These are phyloP conservation scores for Westerdykella aurantiaca DNA, from an alignment of 2,329 filamentous ascomycete species.

Conservation along the genomic window DNA sequence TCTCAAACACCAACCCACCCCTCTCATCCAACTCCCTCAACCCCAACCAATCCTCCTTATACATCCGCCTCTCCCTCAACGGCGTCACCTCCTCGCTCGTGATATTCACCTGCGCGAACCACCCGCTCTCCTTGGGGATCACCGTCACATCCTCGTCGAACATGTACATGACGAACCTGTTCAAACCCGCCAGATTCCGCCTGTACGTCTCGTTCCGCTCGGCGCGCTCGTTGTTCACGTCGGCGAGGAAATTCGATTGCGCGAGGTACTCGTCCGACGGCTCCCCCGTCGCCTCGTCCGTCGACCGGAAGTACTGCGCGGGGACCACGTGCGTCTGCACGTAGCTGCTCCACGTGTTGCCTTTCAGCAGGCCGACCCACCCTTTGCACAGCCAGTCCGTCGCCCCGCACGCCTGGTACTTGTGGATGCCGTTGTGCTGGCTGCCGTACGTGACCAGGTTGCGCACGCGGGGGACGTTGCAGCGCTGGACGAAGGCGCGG, in stretches of 20 bases:
- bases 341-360: constrained; percentile 72
- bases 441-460: constrained; percentile 83
- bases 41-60: constrained; percentile 90
- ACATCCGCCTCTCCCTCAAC: constrained; percentile 65
- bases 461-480: constrained; percentile 67
- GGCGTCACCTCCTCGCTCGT: constrained; percentile 57
- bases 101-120: constrained; percentile 75
- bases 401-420: constrained; percentile 67
- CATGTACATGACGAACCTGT: constrained; percentile 81
- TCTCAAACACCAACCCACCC: constrained; percentile 70
- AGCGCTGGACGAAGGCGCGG: constrained; percentile 83
- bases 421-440: constrained; percentile 85
- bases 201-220: constrained; percentile 71
- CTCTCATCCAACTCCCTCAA: constrained; percentile 72
- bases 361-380: constrained; percentile 69
- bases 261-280: constrained; percentile 62
- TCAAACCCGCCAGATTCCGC: constrained; percentile 61
- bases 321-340: constrained; percentile 80
- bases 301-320: constrained; percentile 88
- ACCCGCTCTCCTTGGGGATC: constrained; percentile 82
- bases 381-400: constrained; percentile 76
- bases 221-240: constrained; percentile 87
- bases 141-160: constrained; percentile 83
- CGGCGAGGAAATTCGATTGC: constrained; percentile 80
- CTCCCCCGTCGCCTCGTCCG: constrained; percentile 51